phyloP scores from a whole-genome alignment of 225 moss, liverwort and hornwort species.

The Straminergon stramineum region DNA sequence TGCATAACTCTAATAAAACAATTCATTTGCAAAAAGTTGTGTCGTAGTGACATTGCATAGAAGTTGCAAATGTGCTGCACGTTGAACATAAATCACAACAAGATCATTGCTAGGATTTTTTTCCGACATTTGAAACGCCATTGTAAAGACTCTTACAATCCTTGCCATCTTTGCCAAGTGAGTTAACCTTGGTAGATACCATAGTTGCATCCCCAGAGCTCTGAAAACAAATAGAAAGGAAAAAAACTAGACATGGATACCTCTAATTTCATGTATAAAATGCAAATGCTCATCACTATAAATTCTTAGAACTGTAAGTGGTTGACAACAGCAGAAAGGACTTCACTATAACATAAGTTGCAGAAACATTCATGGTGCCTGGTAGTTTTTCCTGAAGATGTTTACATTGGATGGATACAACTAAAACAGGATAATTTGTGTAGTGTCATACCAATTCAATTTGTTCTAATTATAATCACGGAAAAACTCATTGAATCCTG shows the following conservation, averaged over 20 bases:
- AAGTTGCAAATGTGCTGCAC: neutral
- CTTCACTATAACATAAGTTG: neutral
- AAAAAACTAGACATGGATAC: neutral
- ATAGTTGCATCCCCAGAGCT: neutral
- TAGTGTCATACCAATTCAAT: neutral
- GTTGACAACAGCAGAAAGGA: neutral
- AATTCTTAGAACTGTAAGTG: neutral
- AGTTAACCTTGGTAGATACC: neutral
- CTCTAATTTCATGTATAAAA: neutral
- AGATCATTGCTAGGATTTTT: neutral
- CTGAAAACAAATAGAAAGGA: neutral
- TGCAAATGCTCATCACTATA: neutral
- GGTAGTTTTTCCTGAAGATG: neutral
- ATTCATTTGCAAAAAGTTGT: neutral
- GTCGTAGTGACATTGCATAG: neutral
- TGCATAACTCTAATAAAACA: rapidly evolving
- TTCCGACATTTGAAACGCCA: neutral
- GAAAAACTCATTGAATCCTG: neutral
- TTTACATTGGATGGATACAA: neutral
- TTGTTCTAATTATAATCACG: neutral
- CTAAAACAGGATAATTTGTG: neutral
- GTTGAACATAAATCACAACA: neutral
- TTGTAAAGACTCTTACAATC: neutral
- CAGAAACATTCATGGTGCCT: neutral
- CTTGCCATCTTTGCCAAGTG: neutral